Conservation (phyloP, 257 asterid genomes). For the Capsicum pubescens region DNA sequence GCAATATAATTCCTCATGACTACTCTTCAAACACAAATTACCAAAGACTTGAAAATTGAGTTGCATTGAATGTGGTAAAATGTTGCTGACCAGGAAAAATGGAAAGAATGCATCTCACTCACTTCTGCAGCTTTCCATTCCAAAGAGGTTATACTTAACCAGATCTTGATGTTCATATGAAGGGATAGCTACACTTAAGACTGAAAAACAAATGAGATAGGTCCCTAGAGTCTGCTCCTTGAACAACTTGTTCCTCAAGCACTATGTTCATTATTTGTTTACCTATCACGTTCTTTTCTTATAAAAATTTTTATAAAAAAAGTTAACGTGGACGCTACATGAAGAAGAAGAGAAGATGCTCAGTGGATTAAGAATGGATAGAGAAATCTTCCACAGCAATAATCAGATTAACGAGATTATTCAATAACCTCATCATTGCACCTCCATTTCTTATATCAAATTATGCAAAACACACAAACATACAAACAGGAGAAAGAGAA, state of each 20-base stretch:
- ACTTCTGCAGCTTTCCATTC: neutral
- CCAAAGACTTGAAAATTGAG: neutral
- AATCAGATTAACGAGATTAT: no score
- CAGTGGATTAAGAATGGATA: no score
- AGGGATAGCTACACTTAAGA: neutral
- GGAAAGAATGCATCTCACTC: constrained; percentile 3
- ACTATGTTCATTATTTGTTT: neutral
- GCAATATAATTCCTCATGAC: neutral
- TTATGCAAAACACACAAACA: no score
- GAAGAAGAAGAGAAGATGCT: no score
- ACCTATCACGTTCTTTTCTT: neutral
- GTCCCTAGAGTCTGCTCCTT: neutral
- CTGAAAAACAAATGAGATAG: neutral
- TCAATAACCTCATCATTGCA: no score
- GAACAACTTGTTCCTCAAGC: neutral
- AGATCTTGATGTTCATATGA: neutral
- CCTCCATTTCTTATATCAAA: no score
- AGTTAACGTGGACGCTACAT: no score
- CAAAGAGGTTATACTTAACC: neutral
- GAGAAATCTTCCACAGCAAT: no score
- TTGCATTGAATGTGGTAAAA: neutral
- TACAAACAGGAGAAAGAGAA: no score
- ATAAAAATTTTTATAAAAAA: neutral
- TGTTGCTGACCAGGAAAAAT: neutral
- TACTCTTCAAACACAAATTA: neutral